These are phyloP conservation scores for Agrocybe chaxingu DNA, from an alignment of 768 basidiomycete species.

Conservation along the genomic window DNA sequence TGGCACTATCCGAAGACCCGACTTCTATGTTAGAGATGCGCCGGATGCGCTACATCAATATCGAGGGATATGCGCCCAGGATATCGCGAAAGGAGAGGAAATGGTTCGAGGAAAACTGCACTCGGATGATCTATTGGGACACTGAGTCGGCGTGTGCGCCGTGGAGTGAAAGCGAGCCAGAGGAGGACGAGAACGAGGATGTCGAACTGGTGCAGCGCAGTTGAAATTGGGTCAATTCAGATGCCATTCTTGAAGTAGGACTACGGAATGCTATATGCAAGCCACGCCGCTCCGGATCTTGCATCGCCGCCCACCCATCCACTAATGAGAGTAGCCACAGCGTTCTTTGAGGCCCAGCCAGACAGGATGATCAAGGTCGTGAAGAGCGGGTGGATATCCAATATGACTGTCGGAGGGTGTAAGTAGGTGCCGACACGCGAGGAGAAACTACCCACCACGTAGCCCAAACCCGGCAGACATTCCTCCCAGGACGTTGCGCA, in stretches of 20 bases:
- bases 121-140: too few relatives aligned
- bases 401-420: conserved; percentile 49
- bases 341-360: conserved; percentile 73
- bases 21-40: too few relatives aligned
- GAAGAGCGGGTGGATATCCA: conserved; percentile 72
- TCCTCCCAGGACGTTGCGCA: conserved; percentile 79
- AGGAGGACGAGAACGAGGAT: too few relatives aligned
- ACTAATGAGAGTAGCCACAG: conserved; percentile 56
- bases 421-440: neutral
- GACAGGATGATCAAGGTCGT: conserved; percentile 72
- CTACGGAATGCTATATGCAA: conserved; percentile 78
- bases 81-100: too few relatives aligned
- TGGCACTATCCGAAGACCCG: too few relatives aligned
- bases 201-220: too few relatives aligned
- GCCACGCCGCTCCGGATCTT: conserved; percentile 63
- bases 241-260: neutral
- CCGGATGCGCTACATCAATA: too few relatives aligned
- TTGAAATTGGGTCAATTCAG: neutral
- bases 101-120: too few relatives aligned
- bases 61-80: too few relatives aligned
- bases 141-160: too few relatives aligned
- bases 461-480: conserved; percentile 87
- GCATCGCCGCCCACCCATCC: conserved; percentile 65
- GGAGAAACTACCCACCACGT: conserved; percentile 47
- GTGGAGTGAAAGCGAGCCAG: too few relatives aligned